Evolutionary conservation across 2,329 filamentous ascomycete species (phyloP), one percentile per base, ranked within the genome.

Genomic region (Geoglossum cookeanum): DNA sequence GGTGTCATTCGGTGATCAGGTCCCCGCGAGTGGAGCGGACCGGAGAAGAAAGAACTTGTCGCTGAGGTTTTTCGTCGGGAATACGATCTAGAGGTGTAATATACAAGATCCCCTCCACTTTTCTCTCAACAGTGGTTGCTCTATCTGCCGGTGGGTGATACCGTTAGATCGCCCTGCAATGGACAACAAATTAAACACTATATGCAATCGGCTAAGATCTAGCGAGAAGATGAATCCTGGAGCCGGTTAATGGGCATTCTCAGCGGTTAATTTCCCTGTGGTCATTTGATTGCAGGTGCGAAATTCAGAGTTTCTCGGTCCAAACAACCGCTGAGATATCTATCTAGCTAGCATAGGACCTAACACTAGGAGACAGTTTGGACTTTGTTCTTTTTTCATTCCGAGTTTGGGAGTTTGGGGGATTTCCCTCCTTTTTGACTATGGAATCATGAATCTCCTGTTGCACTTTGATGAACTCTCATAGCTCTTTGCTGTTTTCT

Each of bases 1-100:
- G 85, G 85, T 55, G 82, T 90, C 57, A 95, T 95, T 65, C 82
- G 88, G 59, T 78, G 60, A 64, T 13, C 2, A 44, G 33, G n/a
- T 45, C n/a, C 33, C 32, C 51, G 8, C 22, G 42, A 22, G 9
- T 22, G 42, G 4, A 45, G n/a, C n/a, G 8, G n/a, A 44, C 39
- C 22, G 42, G n/a, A 13, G 17, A 13, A 6, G n/a, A 22, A 17
- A 9, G 17, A 22, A 22, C 6, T 5, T 22, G n/a, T 22, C 22
- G n/a, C 42, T 22, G 42, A 22, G 3, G 15, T 15, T 45, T 45
- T 45, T 45, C 22, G 42, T 3, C n/a, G 9, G 22, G 42, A 17
- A 15, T 45, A 45, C 15, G n/a, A 45, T 45, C 42, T 45, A 45
- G 22, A 45, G 22, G n/a, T 22, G n/a, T 13, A 45, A 22, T 17